Percentiles rank a stretch among this genome's conserved stretches.
phyloP scores from a whole-genome alignment of 2,329 filamentous ascomycete genomes.

The Escovopsis sp. region DNA sequence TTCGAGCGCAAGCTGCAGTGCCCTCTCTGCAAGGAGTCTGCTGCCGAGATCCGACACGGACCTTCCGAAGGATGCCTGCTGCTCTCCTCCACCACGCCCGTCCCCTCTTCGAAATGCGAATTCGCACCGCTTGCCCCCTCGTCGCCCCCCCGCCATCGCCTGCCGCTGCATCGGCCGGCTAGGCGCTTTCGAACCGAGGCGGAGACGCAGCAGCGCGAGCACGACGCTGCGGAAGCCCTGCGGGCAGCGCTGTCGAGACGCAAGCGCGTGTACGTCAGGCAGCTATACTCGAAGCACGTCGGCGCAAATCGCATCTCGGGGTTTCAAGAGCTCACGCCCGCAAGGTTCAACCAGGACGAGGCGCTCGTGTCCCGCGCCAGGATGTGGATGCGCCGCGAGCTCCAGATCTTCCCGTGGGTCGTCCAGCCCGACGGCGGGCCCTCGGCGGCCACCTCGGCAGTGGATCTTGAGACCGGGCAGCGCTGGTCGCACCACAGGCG shows the following conservation, averaged over 20 bases:
- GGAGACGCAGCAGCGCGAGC: slow-evolving; percentile 3
- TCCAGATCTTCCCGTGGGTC: slow-evolving; percentile 71
- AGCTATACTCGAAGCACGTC: slow-evolving; percentile 65
- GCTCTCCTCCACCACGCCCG: too few species aligned
- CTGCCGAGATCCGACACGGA: slow-evolving; percentile 49
- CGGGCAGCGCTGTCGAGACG: slow-evolving; percentile 29
- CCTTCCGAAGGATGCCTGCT: too few species aligned
- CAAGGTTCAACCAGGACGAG: slow-evolving; percentile 45
- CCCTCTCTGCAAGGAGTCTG: slow-evolving; percentile 55
- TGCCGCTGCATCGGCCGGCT: too few species aligned
- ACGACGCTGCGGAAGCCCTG: neutral
- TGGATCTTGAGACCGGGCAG: too few species aligned
- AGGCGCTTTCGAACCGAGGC: too few species aligned
- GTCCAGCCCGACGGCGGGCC: slow-evolving; percentile 25
- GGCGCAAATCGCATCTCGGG: slow-evolving; percentile 66
- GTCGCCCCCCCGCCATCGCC: too few species aligned
- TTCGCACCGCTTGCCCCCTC: too few species aligned
- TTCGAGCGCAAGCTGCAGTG: slow-evolving; percentile 56
- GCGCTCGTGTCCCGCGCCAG: slow-evolving; percentile 62
- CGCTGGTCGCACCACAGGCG: too few species aligned
- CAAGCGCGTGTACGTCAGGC: slow-evolving; percentile 54
- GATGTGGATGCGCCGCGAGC: slow-evolving; percentile 68
- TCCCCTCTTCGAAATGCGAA: too few species aligned
- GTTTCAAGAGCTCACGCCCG: slow-evolving; percentile 58
- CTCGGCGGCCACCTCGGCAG: too few species aligned